Evolutionary conservation across 164 flowering plant genomes (phyloP).

Genomic region (Umbilicus rupestris): DNA sequence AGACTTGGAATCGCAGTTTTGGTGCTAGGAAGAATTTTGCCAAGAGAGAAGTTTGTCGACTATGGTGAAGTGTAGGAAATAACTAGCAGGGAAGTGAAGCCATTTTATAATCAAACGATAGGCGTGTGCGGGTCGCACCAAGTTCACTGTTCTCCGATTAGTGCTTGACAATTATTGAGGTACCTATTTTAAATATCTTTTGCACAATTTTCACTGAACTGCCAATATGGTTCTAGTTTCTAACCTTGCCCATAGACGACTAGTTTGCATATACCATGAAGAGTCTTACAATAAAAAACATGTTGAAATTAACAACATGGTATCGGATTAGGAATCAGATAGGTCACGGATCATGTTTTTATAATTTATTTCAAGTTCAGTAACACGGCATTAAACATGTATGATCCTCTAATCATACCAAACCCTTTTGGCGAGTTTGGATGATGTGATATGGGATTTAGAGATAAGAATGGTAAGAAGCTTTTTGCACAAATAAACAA

Average conservation of each 20-base stretch:
- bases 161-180: constrained; percentile 1
- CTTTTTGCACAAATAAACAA: not conserved
- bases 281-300: not conserved
- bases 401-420: not conserved
- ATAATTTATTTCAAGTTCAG: not conserved
- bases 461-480: not conserved
- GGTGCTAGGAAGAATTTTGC: not conserved
- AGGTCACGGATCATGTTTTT: not conserved
- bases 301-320: no score
- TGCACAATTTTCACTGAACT: not conserved
- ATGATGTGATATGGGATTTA: not conserved
- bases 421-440: not conserved
- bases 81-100: not conserved
- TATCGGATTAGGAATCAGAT: not conserved
- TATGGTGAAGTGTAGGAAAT: not conserved
- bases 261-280: not conserved
- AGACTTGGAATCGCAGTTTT: not conserved
- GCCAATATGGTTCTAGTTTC: not conserved
- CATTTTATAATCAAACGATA: not conserved
- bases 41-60: not conserved
- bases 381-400: not conserved
- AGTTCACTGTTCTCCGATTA: not conserved
- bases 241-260: not conserved
- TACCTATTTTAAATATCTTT: not conserved
- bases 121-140: not conserved